These are phyloP conservation scores for Penicillium malachiteum DNA, from an alignment of 495 filamentous ascomycete species.

Conservation along the genomic window DNA sequence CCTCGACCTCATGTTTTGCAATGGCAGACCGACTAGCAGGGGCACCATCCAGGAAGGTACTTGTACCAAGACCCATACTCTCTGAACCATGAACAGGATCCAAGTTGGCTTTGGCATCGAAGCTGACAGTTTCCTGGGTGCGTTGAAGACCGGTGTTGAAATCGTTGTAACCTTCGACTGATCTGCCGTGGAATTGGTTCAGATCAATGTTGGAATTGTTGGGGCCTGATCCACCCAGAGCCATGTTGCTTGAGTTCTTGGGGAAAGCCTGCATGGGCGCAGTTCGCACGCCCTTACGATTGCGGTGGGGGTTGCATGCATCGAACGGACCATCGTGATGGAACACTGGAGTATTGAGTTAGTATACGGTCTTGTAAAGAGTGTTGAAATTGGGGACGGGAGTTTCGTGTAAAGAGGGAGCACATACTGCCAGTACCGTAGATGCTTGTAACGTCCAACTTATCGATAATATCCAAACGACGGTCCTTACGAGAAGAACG, in stretches of 20 bases:
- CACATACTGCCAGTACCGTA: conserved; percentile 90
- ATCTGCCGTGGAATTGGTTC: conserved; percentile 75
- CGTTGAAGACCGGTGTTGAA: conserved; percentile 49
- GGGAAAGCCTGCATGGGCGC: conserved; percentile 98
- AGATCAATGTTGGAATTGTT: conserved; percentile 80
- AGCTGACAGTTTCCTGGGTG: conserved; percentile 45
- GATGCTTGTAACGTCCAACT: conserved; percentile 94
- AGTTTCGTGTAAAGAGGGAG: background rate
- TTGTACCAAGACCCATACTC: conserved; percentile 83
- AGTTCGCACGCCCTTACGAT: conserved; percentile 75
- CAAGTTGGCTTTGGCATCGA: conserved; percentile 58
- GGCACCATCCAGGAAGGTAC: conserved; percentile 93
- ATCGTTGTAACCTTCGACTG: conserved; percentile 83
- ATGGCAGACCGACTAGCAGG: conserved; percentile 84
- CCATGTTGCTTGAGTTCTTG: conserved; percentile 86
- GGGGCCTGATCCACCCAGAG: conserved; percentile 83
- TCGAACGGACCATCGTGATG: conserved; percentile 99
- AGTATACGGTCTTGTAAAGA: conserved; percentile 1
- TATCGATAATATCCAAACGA: conserved; percentile 91
- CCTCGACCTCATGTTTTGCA: conserved; percentile 69
- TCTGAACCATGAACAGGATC: conserved; percentile 81
- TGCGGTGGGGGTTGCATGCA: conserved; percentile 94
- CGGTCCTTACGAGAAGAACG: conserved; percentile 51
- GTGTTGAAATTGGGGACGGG: background rate
- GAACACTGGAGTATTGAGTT: conserved; percentile 63